These are phyloP conservation scores for Diaporthe eres DNA, from an alignment of 2,329 filamentous ascomycete genomes.

Conservation along the genomic window DNA sequence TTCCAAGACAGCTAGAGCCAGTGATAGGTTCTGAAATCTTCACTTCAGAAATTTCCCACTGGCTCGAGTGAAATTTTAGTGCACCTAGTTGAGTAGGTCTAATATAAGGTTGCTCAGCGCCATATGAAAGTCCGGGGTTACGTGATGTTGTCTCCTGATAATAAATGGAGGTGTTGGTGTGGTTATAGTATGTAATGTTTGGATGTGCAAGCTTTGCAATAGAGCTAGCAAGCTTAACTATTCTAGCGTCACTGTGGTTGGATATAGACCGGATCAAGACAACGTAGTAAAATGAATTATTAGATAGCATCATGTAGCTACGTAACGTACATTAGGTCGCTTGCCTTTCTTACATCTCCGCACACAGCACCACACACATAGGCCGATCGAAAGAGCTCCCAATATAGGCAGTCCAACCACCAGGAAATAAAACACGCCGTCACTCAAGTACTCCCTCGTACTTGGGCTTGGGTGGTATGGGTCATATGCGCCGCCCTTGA, in stretches of 20 bases:
- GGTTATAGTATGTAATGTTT: not conserved
- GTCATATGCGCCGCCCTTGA: not conserved
- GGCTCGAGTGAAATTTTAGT: no score
- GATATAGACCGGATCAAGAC: not conserved
- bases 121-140: no score
- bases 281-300: not conserved
- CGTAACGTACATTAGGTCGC: not conserved
- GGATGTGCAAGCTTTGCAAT: not conserved
- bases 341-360: not conserved
- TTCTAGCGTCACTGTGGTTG: not conserved
- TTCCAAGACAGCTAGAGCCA: not conserved
- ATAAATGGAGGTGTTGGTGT: no score
- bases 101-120: no score
- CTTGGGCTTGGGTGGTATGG: not conserved
- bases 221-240: not conserved
- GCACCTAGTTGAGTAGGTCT: no score
- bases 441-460: not conserved
- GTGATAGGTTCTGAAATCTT: no score
- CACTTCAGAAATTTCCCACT: no score
- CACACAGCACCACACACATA: not conserved
- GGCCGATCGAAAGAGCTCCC: not conserved
- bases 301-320: not conserved
- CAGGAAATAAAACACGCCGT: not conserved
- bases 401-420: not conserved
- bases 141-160: no score